Evolutionary conservation across 2,329 filamentous ascomycete species (phyloP), one percentile per base, ranked within the genome.

Genomic region (Pseudogymnoascus sp.): DNA sequence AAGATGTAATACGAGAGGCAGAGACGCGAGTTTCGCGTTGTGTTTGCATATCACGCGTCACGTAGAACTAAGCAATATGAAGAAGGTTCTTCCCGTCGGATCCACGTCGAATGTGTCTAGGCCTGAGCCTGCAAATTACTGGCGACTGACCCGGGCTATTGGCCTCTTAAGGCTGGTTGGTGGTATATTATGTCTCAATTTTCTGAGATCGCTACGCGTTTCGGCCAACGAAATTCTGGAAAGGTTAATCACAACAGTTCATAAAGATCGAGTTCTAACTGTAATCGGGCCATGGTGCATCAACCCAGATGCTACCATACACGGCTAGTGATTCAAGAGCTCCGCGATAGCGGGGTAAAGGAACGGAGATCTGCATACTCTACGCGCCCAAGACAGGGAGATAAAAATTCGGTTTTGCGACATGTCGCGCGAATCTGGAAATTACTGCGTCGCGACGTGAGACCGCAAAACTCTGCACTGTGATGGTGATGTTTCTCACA

Each of bases 1-100:
- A 23, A 33, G 10, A 7, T 56, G 50, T 56, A 56, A 21, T n/a
- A 33, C 31, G 28, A 56, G 47, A 31, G 25, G 21, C 25, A 21
- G 28, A 28, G 14, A 56, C 50, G 50, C 50, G 50, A 33, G 25
- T 33, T 56, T 33, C 50, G 50, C 50, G 50, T 56, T 21, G 11
- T 56, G 50, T 10, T 56, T 33, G n/a, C 50, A 56, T 56, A 33
- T 21, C 50, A 56, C 50, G 50, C 50, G 50, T 56, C 28, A 56
- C 2, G 33, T 56, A 56, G 50, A 56, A 5, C n/a, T 18, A 56
- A 33, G 25, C 50, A 56, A 56, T 33, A 56, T 56, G 50, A 33
- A 33, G 28, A 56, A 56, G 28, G 16, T 33, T 33, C n/a, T 10
- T 56, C n/a, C 47, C 47, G 25, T 56, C 50, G 16, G n/a, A 56